Evolutionary conservation across 768 basidiomycete species (phyloP), one percentile per base, ranked within the genome.

Genomic region (Austroboletus eburneus): DNA sequence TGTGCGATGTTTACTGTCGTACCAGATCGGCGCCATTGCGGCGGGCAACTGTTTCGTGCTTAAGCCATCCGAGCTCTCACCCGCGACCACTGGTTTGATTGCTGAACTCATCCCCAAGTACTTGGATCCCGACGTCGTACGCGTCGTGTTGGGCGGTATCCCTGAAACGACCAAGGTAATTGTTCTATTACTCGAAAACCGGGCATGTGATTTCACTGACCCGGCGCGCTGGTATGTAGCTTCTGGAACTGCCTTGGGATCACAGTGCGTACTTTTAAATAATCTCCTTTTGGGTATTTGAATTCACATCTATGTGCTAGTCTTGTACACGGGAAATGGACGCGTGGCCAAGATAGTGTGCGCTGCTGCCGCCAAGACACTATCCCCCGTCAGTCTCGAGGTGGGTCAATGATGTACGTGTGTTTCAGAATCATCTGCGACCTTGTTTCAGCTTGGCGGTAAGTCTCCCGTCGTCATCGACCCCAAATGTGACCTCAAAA

Each of bases 391-490:
- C 35, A 72, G 77, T 24, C 70, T 78, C 35, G 81, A 83, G 70
- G 70, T 79, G 24, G 7, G 68, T 50, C 9, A 2, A 12, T 9
- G 17, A 17, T 29, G 25, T 36, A 30, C 29, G 41, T 41, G 35
- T 35, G 13, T 14, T 3, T 9, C 1, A n/a, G 25, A 20, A 12
- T 21, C 38, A 42, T 2, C 16, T 3, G 6, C 36, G 35, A 52
- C 23, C 0, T 6, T 39, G 20, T 48, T 46, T 22, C 50, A 80
- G 80, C 79, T 81, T 21, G 80, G 80, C 58, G 83, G 88, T 20
- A 89, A 91, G 63, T 81, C 77, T 1, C 88, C 89, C 1, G 86
- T 81, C n/a, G 70, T 91, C 50, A 69, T 93, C 36, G 86, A 91
- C 62, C 74, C 85, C 0, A 72, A 70, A 18, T 80, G 77, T 44